Conservation (phyloP, 164 flowering plant species). For the Umbilicus rupestris region DNA sequence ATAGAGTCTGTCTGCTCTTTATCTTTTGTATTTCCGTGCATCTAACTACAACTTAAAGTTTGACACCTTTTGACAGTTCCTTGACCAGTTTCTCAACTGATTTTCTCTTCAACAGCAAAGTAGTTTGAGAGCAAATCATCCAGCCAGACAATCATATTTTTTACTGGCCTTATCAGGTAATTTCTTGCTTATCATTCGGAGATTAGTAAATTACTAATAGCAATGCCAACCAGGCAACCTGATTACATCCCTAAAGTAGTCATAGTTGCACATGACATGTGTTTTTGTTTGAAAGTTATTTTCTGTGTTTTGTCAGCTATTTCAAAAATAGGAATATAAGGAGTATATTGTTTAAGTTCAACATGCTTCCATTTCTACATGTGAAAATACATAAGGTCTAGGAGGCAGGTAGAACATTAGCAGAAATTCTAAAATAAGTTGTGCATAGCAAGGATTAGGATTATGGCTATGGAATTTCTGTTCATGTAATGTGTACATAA, state of each 20-base stretch:
- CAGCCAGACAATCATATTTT: background rate
- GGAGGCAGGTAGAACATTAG: too few species aligned
- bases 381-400: background rate
- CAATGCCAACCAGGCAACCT: too few species aligned
- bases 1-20: background rate
- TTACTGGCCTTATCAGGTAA: background rate
- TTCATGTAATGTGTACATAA: background rate
- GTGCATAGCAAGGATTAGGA: too few species aligned
- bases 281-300: too few species aligned
- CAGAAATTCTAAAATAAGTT: background rate
- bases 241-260: too few species aligned
- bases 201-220: too few species aligned
- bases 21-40: background rate
- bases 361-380: background rate
- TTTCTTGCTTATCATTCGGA: background rate
- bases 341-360: background rate
- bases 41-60: slow-evolving; percentile 4
- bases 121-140: too few species aligned
- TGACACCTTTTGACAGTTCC: background rate
- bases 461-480: background rate
- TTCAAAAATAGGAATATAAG: background rate
- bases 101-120: background rate
- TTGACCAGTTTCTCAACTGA: background rate
- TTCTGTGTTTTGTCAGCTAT: background rate
- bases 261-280: background rate